Evolutionary conservation across 306 rosid genomes (phyloP), one percentile per base, ranked within the genome.

Genomic region (Canavalia ensiformis): DNA sequence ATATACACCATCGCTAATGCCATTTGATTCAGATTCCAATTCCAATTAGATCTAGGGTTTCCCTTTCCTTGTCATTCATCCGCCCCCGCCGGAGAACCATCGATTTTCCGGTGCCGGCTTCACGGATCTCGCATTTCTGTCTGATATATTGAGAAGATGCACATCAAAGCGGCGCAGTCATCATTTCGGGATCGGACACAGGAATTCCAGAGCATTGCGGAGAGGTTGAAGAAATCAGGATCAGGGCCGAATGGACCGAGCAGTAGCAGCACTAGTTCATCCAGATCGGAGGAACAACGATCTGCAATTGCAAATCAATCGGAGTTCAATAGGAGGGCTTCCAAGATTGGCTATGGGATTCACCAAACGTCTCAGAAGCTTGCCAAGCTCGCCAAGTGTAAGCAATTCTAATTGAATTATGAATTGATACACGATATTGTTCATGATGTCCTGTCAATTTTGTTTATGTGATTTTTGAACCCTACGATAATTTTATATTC

Each of bases 291-390:
- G 70, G 97, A 96, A 63, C 91, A 88, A 31, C 91, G 91, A 71
- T 90, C 97, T 1, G 89, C 89, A 0, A 83, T 90, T 8, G 92
- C 90, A 12, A 83, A 87, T 67, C 97, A 92, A 76, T 96, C 98
- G 0, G 99, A 93, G 84, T 96, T 96, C 76, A 96, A 96, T 70
- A 70, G 67, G 56, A 89, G 96, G 71, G 99, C 99, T 80, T 91
- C 99, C 76, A 96, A 88, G 82, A 89, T 96, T 28, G 98, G 98
- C 18, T 90, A 81, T 63, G 97, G 97, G 60, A 96, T 96, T 79
- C 99, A 96, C 76, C 94, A 91, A 87, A 93, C 98, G 0, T 96
- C 98, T 5, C 98, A 89, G 89, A 96, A 96, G 78, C 98, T 96
- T n/a, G 80, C 94, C 34, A 92, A 93, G 87, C 88, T 93, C 81